Evolutionary conservation across 768 basidiomycete species (phyloP).

Genomic region (Dentipellis fragilis): DNA sequence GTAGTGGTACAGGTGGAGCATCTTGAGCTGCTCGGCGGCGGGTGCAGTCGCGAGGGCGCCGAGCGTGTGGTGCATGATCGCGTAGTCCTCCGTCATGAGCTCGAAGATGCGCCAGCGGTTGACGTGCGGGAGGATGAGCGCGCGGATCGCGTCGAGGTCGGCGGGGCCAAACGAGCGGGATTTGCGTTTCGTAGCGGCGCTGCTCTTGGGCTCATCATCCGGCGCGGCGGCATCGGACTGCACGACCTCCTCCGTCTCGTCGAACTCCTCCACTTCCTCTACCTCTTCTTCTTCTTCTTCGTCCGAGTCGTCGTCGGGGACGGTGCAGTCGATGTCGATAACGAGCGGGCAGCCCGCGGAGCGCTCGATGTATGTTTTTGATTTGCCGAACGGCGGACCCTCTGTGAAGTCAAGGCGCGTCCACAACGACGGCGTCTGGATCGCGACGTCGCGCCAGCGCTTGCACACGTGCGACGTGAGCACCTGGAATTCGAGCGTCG

Average conservation of each 20-base stretch:
- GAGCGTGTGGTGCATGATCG: slow-evolving; percentile 37
- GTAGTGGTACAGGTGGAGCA: slow-evolving; percentile 45
- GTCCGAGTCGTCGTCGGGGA: slow-evolving; percentile 8
- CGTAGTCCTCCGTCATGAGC: slow-evolving; percentile 35
- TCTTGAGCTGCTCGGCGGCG: slow-evolving; percentile 43
- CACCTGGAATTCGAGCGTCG: slow-evolving; percentile 32
- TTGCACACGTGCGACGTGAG: slow-evolving; percentile 53
- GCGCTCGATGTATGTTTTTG: slow-evolving; percentile 38
- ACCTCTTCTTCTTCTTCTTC: slow-evolving; percentile 4
- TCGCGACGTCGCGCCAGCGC: slow-evolving; percentile 45
- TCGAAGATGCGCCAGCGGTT: slow-evolving; percentile 43
- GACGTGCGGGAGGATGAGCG: slow-evolving; percentile 41
- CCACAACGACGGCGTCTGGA: slow-evolving; percentile 51
- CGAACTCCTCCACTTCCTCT: not conserved
- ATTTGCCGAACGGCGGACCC: slow-evolving; percentile 33
- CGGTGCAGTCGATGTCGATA: slow-evolving; percentile 32
- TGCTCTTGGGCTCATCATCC: slow-evolving; percentile 8
- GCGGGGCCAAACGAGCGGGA: slow-evolving; percentile 4
- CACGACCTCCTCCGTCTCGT: not conserved
- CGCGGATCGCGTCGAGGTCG: slow-evolving; percentile 19
- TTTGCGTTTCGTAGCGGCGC: not conserved
- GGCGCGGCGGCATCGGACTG: not conserved
- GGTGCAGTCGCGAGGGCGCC: slow-evolving; percentile 30
- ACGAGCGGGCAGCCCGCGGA: slow-evolving; percentile 44
- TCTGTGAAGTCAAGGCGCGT: slow-evolving; percentile 32